phyloP scores from a whole-genome alignment of 441 rosid species.

The Brassica balearica region DNA sequence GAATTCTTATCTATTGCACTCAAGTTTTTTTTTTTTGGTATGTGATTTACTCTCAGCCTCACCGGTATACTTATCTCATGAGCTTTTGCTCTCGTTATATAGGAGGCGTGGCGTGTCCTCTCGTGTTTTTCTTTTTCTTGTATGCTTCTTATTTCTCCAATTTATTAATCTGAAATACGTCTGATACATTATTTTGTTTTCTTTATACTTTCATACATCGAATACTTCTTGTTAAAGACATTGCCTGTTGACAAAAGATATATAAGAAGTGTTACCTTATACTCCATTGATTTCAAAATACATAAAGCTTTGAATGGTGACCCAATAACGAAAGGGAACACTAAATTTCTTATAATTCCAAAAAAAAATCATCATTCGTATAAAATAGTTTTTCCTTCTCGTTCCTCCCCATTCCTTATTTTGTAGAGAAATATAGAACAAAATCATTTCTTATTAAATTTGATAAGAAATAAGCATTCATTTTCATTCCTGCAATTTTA shows the following conservation, averaged over 20 bases:
- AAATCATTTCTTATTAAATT: too few species aligned
- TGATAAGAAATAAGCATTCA: too few species aligned
- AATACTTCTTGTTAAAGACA: slow-evolving; percentile 1
- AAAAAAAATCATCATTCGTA: too few species aligned
- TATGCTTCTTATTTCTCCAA: slow-evolving; percentile 18
- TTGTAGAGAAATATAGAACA: too few species aligned
- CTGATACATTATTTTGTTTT: neutral
- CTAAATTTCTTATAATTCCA: too few species aligned
- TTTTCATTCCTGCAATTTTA: too few species aligned
- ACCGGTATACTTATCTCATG: slow-evolving; percentile 12
- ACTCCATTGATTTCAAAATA: too few species aligned
- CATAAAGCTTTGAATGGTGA: too few species aligned
- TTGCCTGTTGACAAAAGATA: neutral
- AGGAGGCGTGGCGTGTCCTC: slow-evolving; percentile 26
- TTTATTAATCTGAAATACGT: slow-evolving; percentile 11
- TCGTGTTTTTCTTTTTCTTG: neutral
- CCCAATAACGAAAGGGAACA: too few species aligned
- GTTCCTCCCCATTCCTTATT: too few species aligned
- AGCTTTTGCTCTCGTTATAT: slow-evolving; percentile 13
- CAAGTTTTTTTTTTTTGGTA: neutral
- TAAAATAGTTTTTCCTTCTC: too few species aligned
- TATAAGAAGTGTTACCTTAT: too few species aligned
- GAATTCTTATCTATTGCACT: slow-evolving; percentile 15
- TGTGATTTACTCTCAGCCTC: slow-evolving; percentile 36
- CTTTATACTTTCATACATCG: neutral